These are phyloP conservation scores for Calonectria leucothoes DNA, from an alignment of 2,329 filamentous ascomycete species.

Conservation along the genomic window DNA sequence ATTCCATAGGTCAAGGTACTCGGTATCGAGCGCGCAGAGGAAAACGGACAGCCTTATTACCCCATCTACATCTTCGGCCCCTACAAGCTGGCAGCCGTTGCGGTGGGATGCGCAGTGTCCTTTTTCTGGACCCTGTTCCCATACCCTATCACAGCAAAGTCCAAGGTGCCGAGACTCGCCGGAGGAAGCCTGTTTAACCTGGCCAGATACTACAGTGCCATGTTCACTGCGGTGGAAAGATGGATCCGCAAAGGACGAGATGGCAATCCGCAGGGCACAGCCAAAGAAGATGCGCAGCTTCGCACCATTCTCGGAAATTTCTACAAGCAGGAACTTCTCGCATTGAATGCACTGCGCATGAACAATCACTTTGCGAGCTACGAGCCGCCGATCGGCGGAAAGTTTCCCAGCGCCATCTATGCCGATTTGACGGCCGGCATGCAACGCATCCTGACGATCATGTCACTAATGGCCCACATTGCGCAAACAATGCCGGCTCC, in stretches of 20 bases:
- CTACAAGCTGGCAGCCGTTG: conserved; percentile 23
- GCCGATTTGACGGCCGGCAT: conserved; percentile 13
- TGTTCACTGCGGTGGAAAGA: conserved; percentile 13
- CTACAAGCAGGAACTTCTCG: conserved; percentile 14
- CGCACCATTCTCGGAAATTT: neutral
- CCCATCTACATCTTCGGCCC: conserved; percentile 25
- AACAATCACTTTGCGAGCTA: conserved; percentile 20
- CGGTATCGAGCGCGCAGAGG: conserved; percentile 10
- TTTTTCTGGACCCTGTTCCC: conserved; percentile 30
- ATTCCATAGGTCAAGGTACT: conserved; percentile 16
- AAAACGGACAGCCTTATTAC: conserved; percentile 23
- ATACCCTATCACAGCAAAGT: conserved; percentile 25
- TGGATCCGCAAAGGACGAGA: conserved; percentile 12
- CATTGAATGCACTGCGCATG: conserved; percentile 12
- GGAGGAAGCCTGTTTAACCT: conserved; percentile 20
- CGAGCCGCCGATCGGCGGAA: conserved; percentile 22
- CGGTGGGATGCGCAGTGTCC: conserved; percentile 19
- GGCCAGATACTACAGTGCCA: conserved; percentile 22
- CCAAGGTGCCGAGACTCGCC: conserved; percentile 21
- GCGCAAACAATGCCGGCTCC: conserved; percentile 17
- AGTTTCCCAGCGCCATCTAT: conserved; percentile 20
- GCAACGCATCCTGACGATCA: conserved; percentile 19
- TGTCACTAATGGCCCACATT: conserved; percentile 24
- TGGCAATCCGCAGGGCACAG: neutral
- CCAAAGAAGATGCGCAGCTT: neutral